Evolutionary conservation across 352 stramenopile species (phyloP), one percentile per base, ranked within the genome.

Genomic region (Blastocystis hominis): DNA sequence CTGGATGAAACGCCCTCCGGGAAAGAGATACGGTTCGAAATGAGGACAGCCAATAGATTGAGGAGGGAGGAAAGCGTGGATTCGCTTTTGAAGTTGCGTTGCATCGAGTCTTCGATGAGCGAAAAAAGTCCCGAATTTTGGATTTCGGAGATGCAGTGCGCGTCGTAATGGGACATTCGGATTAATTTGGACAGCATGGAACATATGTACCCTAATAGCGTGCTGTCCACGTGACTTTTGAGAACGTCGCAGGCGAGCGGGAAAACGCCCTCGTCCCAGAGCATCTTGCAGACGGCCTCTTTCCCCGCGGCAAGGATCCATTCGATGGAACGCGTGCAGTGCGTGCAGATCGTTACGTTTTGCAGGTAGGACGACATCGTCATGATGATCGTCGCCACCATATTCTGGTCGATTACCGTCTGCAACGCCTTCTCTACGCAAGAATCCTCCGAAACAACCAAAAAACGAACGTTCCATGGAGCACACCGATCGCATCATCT

Each of bases 261-360:
- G 44, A 63, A 50, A 17, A 84, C 72, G 44, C 72, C 72, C 44
- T 84, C 72, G 44, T 84, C 72, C 36, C 59, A 15, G 13, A 84
- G 40, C 34, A 66, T 34, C 7, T 15, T 10, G 20, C 46, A 56
- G 24, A 61, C 72, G 7, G 36, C 50, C 13, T 15, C 7, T 30
- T 17, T 34, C 0, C 70, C 70, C 24, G 47, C 40, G 10, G 24
- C 47, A 3, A 61, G 20, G n/a, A 84, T 44, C 72, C 72, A 84
- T 34, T 84, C 72, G 17, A 84, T 30, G 9, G 72, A 30, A 20
- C 72, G 72, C 44, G 62, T 20, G n/a, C 72, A 50, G 44, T 84
- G 72, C 3, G 20, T 9, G 24, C 17, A 46, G 24, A 84, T 66
- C 0, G 36, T 38, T 6, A 38, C 20, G 10, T 15, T 15, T 1